Evolutionary conservation across 768 basidiomycete species (phyloP), one percentile per base, ranked within the genome.

Genomic region (Leucosporidium scottii): DNA sequence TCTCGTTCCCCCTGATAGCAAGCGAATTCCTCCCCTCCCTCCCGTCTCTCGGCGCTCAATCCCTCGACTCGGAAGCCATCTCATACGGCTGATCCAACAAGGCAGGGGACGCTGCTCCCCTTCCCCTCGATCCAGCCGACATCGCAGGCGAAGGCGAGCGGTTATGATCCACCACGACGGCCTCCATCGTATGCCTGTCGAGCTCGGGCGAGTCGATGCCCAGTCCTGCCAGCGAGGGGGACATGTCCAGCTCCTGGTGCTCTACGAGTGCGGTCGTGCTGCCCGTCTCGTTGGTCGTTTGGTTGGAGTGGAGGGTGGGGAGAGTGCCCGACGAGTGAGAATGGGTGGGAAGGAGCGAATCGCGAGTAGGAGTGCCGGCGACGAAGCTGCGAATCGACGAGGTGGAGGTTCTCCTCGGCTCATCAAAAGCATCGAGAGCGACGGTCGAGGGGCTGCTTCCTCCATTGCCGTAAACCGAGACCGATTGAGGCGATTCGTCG

Each of bases 191-290:
- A 25, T 28, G 25, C 15, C n/a, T 17, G 13, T 28, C 53, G 5
- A 54, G 53, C 25, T 54, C 28, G n/a, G 28, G 25, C 27, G 53
- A 25, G 30, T 54, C 30, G 25, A 54, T 54, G 27, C 53, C 53
- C 53, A 54, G 28, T 28, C 53, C 53, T 30, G 25, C 53, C 15
- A 54, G 30, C 13, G 20, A 15, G 39, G 39, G 39, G 10, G 39
- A 44, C 53, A 58, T n/a, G 20, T 36, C 57, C 4, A 34, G 23
- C 23, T 36, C 57, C 23, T 58, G 34, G 23, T 58, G 21, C 3
- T 60, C 65, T 13, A 68, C 67, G 62, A 68, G 62, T 17, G 67
- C 67, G 4, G 67, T 68, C 47, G 62, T 64, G 36, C 67, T 68
- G 25, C 44, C 36, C 20, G 34, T 39, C 18, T 44, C 8, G 39